These are phyloP conservation scores for Rhizoclosmatium globosum DNA, from an alignment of 192 early-diverging fungal genomes.

Conservation along the genomic window DNA sequence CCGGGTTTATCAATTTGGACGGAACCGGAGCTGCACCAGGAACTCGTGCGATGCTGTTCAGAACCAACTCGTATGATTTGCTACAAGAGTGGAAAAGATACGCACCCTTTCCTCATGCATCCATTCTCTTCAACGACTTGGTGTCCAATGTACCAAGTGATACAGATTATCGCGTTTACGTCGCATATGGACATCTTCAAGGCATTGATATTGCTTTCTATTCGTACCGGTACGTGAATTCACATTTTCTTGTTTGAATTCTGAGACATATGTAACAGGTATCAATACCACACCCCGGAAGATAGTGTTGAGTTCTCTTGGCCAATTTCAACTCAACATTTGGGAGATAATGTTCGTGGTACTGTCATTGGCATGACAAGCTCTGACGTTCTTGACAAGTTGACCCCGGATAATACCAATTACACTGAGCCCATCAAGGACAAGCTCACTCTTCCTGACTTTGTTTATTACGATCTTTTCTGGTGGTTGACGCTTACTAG, in stretches of 20 bases:
- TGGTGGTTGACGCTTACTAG: slow-evolving; percentile 24
- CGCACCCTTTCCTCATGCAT: slow-evolving; percentile 55
- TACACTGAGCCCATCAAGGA: not conserved
- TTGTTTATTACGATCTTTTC: slow-evolving; percentile 54
- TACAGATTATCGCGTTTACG: slow-evolving; percentile 55
- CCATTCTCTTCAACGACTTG: slow-evolving; percentile 52
- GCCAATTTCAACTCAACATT: slow-evolving; percentile 46
- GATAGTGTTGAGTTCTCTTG: slow-evolving; percentile 50
- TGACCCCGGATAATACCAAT: not conserved
- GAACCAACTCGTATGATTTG: slow-evolving; percentile 50
- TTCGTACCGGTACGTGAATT: slow-evolving; percentile 31
- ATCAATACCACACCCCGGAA: slow-evolving; percentile 55
- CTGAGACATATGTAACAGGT: slow-evolving; percentile 31
- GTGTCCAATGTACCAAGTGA: slow-evolving; percentile 45
- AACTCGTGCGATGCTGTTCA: slow-evolving; percentile 45
- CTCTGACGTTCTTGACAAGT: slow-evolving; percentile 12
- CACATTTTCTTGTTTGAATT: not conserved
- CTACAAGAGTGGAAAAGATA: slow-evolving; percentile 31
- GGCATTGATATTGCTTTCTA: slow-evolving; percentile 61
- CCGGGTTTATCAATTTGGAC: slow-evolving; percentile 60
- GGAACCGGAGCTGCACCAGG: slow-evolving; percentile 50
- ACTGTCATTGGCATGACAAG: slow-evolving; percentile 32
- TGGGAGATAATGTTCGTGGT: slow-evolving; percentile 55
- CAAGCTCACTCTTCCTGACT: slow-evolving; percentile 30
- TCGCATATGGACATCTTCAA: slow-evolving; percentile 36